These are phyloP conservation scores for Aspergillus pseudotamarii DNA, from an alignment of 2,329 filamentous ascomycete species.

Conservation along the genomic window DNA sequence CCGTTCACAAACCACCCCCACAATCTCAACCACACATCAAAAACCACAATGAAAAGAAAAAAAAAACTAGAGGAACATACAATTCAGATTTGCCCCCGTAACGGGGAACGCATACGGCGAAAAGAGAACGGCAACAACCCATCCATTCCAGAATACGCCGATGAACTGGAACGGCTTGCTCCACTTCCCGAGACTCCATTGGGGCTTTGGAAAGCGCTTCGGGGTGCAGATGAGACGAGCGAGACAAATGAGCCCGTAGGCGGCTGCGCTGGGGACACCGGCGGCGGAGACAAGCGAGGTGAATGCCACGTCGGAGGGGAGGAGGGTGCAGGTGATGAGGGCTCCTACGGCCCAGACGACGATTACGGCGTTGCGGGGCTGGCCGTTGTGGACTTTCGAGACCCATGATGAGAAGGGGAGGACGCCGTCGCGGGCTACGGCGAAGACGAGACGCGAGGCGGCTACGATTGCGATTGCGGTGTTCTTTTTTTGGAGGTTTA, in stretches of 20 bases:
- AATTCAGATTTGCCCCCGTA: conserved; percentile 48
- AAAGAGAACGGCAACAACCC: conserved; percentile 53
- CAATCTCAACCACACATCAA: not conserved
- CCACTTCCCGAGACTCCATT: conserved; percentile 49
- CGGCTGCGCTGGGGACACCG: conserved; percentile 56
- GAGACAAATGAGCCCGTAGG: conserved; percentile 56
- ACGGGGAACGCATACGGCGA: conserved; percentile 53
- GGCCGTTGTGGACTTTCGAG: conserved; percentile 56
- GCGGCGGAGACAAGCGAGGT: conserved; percentile 58
- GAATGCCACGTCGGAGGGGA: conserved; percentile 58
- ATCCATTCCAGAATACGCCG: conserved; percentile 53
- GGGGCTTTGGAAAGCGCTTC: conserved; percentile 50
- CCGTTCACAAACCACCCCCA: not conserved
- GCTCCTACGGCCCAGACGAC: conserved; percentile 60
- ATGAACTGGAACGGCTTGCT: conserved; percentile 54
- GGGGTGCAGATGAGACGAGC: conserved; percentile 53
- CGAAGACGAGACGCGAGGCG: conserved; percentile 64
- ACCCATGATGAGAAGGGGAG: conserved; percentile 63
- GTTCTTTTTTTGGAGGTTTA: conserved; percentile 43
- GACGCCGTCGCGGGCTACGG: conserved; percentile 63
- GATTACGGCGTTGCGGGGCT: conserved; percentile 62
- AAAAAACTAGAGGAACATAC: conserved; percentile 27
- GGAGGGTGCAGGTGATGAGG: conserved; percentile 61
- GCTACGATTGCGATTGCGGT: conserved; percentile 63
- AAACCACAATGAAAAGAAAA: not conserved